phyloP scores from a whole-genome alignment of 495 filamentous ascomycete genomes.

The Aspergillus asperescens region DNA sequence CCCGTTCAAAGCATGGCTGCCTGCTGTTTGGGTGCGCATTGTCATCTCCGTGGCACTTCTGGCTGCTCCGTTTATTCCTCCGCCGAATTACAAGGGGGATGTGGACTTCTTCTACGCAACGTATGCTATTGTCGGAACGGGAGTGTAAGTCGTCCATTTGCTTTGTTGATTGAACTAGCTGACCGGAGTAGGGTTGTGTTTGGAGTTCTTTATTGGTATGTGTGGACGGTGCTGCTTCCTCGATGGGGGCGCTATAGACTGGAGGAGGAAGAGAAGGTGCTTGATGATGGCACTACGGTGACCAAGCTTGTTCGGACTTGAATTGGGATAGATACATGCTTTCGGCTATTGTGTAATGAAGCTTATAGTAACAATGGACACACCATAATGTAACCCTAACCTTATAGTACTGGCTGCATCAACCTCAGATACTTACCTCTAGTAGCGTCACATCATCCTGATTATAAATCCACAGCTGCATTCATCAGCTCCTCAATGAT shows the following conservation, averaged over 20 bases:
- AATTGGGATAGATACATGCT: no score
- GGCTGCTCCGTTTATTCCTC: conserved; percentile 39
- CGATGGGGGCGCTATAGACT: conserved; percentile 52
- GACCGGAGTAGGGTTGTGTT: conserved; percentile 47
- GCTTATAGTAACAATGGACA: no score
- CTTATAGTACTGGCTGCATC: no score
- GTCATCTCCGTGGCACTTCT: conserved; percentile 30
- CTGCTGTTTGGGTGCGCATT: conserved; percentile 38
- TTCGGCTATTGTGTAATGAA: no score
- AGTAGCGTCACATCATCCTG: no score
- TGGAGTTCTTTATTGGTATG: conserved; percentile 63
- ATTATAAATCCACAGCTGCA: no score
- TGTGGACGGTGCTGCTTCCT: conserved; percentile 63
- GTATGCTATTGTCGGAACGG: conserved; percentile 66
- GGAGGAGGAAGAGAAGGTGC: conserved; percentile 51
- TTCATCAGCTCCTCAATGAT: no score
- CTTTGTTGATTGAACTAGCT: not conserved
- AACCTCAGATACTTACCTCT: no score
- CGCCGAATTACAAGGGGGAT: conserved; percentile 44
- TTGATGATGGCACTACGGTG: conserved; percentile 56
- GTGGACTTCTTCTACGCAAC: conserved; percentile 63
- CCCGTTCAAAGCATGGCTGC: conserved; percentile 64
- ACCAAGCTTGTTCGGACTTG: conserved; percentile 45
- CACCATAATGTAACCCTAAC: no score
- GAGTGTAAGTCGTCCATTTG: conserved; percentile 50